phyloP scores from a whole-genome alignment of 768 basidiomycete species.

The Clavulina sp. region DNA sequence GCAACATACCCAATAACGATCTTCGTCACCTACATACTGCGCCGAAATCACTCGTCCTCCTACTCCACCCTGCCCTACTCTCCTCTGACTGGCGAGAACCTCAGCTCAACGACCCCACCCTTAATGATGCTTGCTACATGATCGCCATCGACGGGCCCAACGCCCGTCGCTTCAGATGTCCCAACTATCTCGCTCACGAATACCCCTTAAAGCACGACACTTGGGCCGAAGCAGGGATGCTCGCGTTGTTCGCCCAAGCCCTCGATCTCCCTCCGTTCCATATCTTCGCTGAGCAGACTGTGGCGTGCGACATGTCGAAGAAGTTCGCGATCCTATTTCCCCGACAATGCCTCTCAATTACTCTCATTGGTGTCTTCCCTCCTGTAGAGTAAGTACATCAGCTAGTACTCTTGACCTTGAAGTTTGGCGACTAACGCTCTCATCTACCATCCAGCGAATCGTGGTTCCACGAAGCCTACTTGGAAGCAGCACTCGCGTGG shows the following conservation, averaged over 20 bases:
- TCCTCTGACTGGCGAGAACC: neutral
- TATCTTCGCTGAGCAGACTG: conserved; percentile 48
- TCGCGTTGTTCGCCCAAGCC: conserved; percentile 41
- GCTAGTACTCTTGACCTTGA: too few species aligned
- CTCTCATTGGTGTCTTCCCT: conserved; percentile 8
- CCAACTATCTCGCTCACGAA: too few species aligned
- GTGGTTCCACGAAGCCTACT: too few species aligned
- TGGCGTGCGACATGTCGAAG: conserved; percentile 38
- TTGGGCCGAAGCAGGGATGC: conserved; percentile 66
- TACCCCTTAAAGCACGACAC: too few species aligned
- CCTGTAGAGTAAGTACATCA: too few species aligned
- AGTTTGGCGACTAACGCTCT: too few species aligned
- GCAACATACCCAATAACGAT: too few species aligned
- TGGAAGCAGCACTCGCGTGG: too few species aligned
- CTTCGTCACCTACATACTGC: too few species aligned
- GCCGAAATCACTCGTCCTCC: neutral
- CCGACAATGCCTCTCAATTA: conserved; percentile 7
- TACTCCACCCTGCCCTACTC: neutral
- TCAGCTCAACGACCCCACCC: neutral
- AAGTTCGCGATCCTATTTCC: conserved; percentile 27
- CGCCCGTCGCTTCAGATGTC: neutral
- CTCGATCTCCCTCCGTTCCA: conserved; percentile 52
- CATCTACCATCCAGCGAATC: too few species aligned
- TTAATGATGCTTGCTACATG: neutral
- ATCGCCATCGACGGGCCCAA: neutral